These are phyloP conservation scores for Fusarium luffae DNA, from an alignment of 2,329 filamentous ascomycete genomes.

Conservation along the genomic window DNA sequence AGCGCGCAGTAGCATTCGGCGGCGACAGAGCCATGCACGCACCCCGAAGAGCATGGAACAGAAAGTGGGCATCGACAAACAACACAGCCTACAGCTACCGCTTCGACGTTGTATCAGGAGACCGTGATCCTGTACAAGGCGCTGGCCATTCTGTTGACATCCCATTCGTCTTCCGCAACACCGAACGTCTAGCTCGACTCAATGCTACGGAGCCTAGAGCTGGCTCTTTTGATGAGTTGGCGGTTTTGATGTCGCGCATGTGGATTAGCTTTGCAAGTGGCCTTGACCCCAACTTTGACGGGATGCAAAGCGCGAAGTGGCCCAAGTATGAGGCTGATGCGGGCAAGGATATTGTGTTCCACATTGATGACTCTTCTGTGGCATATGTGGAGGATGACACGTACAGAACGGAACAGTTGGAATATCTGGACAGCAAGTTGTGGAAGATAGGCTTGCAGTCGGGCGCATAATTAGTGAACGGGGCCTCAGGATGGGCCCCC, in stretches of 20 bases:
- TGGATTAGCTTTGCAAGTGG: slow-evolving; percentile 27
- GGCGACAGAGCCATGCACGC: slow-evolving; percentile 32
- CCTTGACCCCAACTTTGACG: slow-evolving; percentile 21
- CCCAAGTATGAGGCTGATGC: background rate
- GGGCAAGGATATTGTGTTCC: slow-evolving; percentile 18
- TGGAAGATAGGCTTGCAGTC: slow-evolving; percentile 19
- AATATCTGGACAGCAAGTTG: slow-evolving; percentile 29
- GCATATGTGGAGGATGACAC: slow-evolving; percentile 15
- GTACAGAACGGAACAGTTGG: slow-evolving; percentile 22
- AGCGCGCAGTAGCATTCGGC: slow-evolving; percentile 22
- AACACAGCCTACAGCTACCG: slow-evolving; percentile 23
- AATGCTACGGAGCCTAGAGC: slow-evolving; percentile 11
- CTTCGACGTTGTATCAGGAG: slow-evolving; percentile 28
- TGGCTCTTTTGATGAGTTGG: slow-evolving; percentile 9
- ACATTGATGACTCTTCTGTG: slow-evolving; percentile 18
- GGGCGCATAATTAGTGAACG: background rate
- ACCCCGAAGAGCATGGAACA: slow-evolving; percentile 23
- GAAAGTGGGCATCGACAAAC: slow-evolving; percentile 10
- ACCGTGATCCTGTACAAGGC: slow-evolving; percentile 15
- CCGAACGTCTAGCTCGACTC: background rate
- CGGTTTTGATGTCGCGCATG: slow-evolving; percentile 19
- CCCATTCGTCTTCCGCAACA: slow-evolving; percentile 25
- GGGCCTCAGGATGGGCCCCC: no score
- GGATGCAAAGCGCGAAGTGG: slow-evolving; percentile 11
- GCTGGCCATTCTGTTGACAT: slow-evolving; percentile 23